These are phyloP conservation scores for Globisporangium paroecandrum DNA, from an alignment of 352 stramenopile species.

Conservation along the genomic window DNA sequence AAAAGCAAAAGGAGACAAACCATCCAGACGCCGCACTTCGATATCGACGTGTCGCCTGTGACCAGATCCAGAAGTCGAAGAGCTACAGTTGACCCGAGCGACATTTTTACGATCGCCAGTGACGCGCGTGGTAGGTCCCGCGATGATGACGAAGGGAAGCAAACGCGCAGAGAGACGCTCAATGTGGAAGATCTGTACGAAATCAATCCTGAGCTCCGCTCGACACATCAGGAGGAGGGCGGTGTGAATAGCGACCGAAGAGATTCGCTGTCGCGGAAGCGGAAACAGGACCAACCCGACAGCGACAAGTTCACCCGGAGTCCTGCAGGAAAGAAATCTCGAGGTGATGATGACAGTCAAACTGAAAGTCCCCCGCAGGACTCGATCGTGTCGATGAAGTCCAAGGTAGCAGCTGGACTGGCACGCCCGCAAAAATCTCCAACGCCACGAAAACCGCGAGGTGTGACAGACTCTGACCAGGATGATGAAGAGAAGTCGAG, in stretches of 20 bases:
- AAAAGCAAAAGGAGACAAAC: conserved; percentile 10
- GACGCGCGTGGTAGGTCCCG: conserved; percentile 1
- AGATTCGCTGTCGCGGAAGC: conserved; percentile 25
- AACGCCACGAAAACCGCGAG: conserved; percentile 16
- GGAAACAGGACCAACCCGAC: conserved; percentile 17
- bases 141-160: conserved; percentile 13
- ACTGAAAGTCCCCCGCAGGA: conserved; percentile 16
- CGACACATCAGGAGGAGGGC: background rate
- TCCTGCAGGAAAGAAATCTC: conserved; percentile 12
- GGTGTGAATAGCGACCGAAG: conserved; percentile 8
- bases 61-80: conserved; percentile 29
- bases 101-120: conserved; percentile 30
- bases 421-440: conserved; percentile 19
- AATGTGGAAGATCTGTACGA: conserved; percentile 46
- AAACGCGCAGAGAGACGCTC: conserved; percentile 53
- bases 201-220: conserved; percentile 25
- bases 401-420: conserved; percentile 13
- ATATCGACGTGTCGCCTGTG: conserved; percentile 19
- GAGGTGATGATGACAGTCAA: conserved; percentile 1
- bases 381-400: conserved; percentile 12
- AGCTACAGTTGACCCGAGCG: conserved; percentile 50
- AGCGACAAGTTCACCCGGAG: conserved; percentile 2
- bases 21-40: conserved; percentile 1
- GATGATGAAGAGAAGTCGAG: background rate
- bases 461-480: background rate